Evolutionary conservation across 768 basidiomycete species (phyloP).

Genomic region (Termitomyces sp.): DNA sequence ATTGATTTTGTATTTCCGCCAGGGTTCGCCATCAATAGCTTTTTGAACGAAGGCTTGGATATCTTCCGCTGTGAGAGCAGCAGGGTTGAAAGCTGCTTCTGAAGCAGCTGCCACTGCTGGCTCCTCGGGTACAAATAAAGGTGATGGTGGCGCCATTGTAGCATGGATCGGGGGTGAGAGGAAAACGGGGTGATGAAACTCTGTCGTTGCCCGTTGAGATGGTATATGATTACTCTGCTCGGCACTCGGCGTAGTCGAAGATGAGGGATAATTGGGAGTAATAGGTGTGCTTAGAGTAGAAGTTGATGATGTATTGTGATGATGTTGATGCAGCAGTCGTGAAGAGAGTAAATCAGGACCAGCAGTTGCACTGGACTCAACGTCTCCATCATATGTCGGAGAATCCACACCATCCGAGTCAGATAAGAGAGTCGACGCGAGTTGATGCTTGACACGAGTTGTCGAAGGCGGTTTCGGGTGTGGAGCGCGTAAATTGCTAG

Average conservation of each 20-base stretch:
- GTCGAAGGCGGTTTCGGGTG: constrained; percentile 23
- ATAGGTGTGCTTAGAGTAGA: constrained; percentile 47
- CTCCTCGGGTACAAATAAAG: constrained; percentile 29
- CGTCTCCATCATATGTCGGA: constrained; percentile 87
- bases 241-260: constrained; percentile 18
- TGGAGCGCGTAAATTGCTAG: constrained; percentile 21
- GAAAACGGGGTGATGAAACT: constrained; percentile 26
- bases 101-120: constrained; percentile 34
- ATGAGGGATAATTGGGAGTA: constrained; percentile 20
- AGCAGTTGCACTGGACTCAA: constrained; percentile 72
- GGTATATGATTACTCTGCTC: constrained; percentile 19
- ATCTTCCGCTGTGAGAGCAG: constrained; percentile 64
- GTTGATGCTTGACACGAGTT: constrained; percentile 40
- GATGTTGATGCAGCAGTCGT: constrained; percentile 23
- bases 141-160: constrained; percentile 9
- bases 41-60: constrained; percentile 72
- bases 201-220: constrained; percentile 13
- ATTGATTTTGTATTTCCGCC: constrained; percentile 77
- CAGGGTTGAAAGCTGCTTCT: constrained; percentile 50
- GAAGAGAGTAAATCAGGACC: constrained; percentile 36
- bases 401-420: constrained; percentile 78
- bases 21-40: constrained; percentile 67
- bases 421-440: constrained; percentile 49
- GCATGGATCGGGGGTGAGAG: constrained; percentile 26
- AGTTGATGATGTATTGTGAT: constrained; percentile 41